Conservation (phyloP, 352 stramenopile species). For the Phytophthora palmivora region DNA sequence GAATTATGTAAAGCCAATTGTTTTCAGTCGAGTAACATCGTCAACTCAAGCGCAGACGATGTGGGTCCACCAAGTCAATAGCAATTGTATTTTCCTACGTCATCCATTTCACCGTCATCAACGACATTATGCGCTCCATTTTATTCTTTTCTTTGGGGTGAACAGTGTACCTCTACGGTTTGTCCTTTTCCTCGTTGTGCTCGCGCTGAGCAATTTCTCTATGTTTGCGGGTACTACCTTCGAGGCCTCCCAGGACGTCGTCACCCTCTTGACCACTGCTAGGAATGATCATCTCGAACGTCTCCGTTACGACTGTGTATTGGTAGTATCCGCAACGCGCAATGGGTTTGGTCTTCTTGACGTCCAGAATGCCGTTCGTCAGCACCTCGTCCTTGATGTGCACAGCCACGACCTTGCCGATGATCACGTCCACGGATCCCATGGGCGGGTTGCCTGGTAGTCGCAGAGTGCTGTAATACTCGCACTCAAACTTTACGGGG, state of each 20-base stretch:
- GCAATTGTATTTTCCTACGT: slow-evolving; percentile 15
- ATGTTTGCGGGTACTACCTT: slow-evolving; percentile 37
- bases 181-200: slow-evolving; percentile 13
- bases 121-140: no score
- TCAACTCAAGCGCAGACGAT: slow-evolving; percentile 14
- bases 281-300: slow-evolving; percentile 44
- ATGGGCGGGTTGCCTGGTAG: slow-evolving; percentile 41
- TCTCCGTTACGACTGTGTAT: slow-evolving; percentile 42
- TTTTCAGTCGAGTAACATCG: not conserved
- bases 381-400: slow-evolving; percentile 45
- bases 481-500: slow-evolving; percentile 40
- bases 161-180: slow-evolving; percentile 12
- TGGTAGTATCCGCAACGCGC: slow-evolving; percentile 43
- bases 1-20: slow-evolving; percentile 12
- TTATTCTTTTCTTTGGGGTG: not conserved
- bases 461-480: slow-evolving; percentile 46
- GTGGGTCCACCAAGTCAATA: slow-evolving; percentile 21
- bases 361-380: slow-evolving; percentile 39
- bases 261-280: slow-evolving; percentile 35
- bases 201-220: slow-evolving; percentile 34
- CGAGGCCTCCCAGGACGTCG: slow-evolving; percentile 30
- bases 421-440: slow-evolving; percentile 44
- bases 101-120: slow-evolving; percentile 5
- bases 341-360: slow-evolving; percentile 46
- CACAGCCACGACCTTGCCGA: slow-evolving; percentile 42